Base-by-base conservation (phyloP, 2,329 filamentous ascomycete genomes). In the Fusarium brevicatenulatum region DNA sequence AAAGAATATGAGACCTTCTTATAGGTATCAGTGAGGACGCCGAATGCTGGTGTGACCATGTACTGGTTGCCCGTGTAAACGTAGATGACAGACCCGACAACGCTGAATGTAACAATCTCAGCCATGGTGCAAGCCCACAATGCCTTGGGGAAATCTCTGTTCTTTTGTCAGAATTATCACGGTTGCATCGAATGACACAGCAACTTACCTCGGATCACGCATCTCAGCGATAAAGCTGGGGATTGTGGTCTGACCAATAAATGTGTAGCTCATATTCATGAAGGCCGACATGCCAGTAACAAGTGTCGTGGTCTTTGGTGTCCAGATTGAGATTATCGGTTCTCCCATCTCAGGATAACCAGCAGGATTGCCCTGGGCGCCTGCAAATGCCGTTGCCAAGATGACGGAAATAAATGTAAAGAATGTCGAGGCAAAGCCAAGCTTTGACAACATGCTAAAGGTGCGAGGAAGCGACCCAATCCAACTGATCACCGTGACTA, bases 171-270 rank as follows among this genome's bases (percentile, higher is more conserved):
- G 25, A 16, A 15, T 7, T 7, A 19, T 8, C 2, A 5, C 2
- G 25, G 18, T 3, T 23, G 9, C 7, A 10, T 9, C 21, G 1
- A 47, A 21, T 32, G 15, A 7, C 13, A 19, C 4, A 9, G n/a
- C n/a, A 30, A 32, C 81, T 54, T 78, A 85, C 84, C 81, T 79
- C 0, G 89, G 89, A 44, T 91, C 86, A 55, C 85, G 92, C 95
- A 98, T 98, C 82, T 98, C 95, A 5, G 95, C 95, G 71, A 98
- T 97, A 84, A 98, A 98, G 75, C 92, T 95, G 1, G 95, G 95
- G 13, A 98, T 87, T 0, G 95, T 97, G 76, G 97, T 97, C 80
- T 98, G 95, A 0, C 95, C 95, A 74, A 97, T 97, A 79, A 97
- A 97, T 0, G 95, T 97, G 80, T 97, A 97, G 82, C 91, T 93